phyloP scores from a whole-genome alignment of 768 basidiomycete species.

The Rhizopogon vulgaris region DNA sequence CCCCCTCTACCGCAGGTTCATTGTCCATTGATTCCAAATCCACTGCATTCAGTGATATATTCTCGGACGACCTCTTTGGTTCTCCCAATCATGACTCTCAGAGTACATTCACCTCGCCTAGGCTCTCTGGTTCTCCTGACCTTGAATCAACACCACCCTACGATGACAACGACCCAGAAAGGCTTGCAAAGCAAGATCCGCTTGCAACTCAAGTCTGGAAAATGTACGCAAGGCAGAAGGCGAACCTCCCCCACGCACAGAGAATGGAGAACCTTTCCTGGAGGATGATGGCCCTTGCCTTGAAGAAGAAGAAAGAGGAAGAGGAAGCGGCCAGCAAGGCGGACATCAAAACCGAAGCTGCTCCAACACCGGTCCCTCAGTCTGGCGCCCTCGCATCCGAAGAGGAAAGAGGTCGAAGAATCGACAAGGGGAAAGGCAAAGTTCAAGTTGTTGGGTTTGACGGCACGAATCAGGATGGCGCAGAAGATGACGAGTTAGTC shows the following conservation, averaged over 20 bases:
- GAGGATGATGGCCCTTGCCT: constrained; percentile 95
- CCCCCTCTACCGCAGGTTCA: constrained; percentile 40
- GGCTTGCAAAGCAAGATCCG: constrained; percentile 78
- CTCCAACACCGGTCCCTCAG: constrained; percentile 2
- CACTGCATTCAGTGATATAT: constrained; percentile 61
- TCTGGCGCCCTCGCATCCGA: constrained; percentile 16
- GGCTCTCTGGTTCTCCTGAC: constrained; percentile 64
- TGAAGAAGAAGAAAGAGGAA: constrained; percentile 84
- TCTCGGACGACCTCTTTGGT: constrained; percentile 62
- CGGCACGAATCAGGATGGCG: constrained; percentile 62
- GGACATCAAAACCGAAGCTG: constrained; percentile 18
- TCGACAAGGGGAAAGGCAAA: constrained; percentile 75
- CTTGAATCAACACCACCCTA: constrained; percentile 38
- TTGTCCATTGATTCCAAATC: constrained; percentile 50
- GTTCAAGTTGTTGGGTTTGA: constrained; percentile 82
- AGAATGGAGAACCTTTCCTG: constrained; percentile 98
- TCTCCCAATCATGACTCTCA: constrained; percentile 25
- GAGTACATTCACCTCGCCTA: constrained; percentile 59
- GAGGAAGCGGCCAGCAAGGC: constrained; percentile 36
- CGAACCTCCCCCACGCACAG: constrained; percentile 84
- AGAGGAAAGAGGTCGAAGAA: constrained; percentile 63
- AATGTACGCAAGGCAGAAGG: constrained; percentile 89
- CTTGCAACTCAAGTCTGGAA: constrained; percentile 96
- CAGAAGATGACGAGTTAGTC: constrained; percentile 72
- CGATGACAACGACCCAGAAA: constrained; percentile 52